Conservation (phyloP, 192 early-diverging fungal genomes). For the Gigaspora rosea region DNA sequence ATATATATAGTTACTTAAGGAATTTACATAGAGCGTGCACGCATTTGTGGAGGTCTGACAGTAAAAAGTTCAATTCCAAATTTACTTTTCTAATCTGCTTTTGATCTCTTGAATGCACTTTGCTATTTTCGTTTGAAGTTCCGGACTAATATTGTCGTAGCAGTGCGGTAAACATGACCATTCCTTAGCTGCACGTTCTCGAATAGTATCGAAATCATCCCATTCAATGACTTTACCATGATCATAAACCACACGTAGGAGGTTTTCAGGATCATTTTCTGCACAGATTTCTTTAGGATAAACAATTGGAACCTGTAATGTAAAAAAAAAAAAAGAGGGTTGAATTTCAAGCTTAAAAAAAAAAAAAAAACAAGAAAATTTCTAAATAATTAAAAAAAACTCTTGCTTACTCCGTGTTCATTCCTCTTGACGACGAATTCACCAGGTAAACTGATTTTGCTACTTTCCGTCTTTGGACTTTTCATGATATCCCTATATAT, state of each 20-base stretch:
- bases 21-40: no score
- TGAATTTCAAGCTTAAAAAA: neutral
- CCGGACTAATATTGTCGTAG: constrained; percentile 42
- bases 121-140: constrained; percentile 36
- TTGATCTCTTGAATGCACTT: constrained; percentile 14
- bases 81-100: neutral
- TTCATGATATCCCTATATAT: constrained; percentile 82
- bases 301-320: constrained; percentile 43
- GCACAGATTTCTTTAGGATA: constrained; percentile 40
- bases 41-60: no score
- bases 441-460: constrained; percentile 80
- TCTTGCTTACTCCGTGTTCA: constrained; percentile 35
- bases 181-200: constrained; percentile 52
- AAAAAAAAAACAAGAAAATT: neutral
- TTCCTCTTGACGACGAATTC: constrained; percentile 54
- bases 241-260: constrained; percentile 67
- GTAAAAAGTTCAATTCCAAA: no score
- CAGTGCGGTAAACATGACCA: constrained; percentile 58
- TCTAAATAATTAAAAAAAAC: neutral
- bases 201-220: constrained; percentile 64
- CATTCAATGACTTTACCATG: constrained; percentile 55
- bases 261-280: constrained; percentile 40
- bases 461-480: constrained; percentile 70
- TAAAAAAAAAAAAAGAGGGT: neutral
- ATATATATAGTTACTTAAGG: no score